Evolutionary conservation across 768 basidiomycete genomes (phyloP).

Genomic region (Tylopilus cervinicoccineus): DNA sequence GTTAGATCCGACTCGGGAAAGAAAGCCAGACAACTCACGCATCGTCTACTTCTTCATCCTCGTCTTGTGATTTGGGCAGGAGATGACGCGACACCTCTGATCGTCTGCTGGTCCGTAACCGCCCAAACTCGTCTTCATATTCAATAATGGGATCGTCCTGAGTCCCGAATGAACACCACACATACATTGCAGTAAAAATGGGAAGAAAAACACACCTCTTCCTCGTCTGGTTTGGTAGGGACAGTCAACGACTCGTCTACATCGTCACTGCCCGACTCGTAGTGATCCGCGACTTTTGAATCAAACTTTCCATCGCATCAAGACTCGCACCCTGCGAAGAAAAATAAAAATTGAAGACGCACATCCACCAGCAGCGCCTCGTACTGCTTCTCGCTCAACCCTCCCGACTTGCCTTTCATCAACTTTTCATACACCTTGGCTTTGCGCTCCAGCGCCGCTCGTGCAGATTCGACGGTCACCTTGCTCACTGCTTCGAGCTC

Average conservation of each 20-base stretch:
- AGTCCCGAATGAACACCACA: neutral
- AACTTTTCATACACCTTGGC: constrained; percentile 79
- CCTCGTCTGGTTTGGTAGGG: constrained; percentile 38
- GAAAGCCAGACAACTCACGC: constrained; percentile 39
- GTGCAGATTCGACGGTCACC: constrained; percentile 69
- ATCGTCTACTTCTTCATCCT: constrained; percentile 42
- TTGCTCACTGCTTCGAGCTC: constrained; percentile 67
- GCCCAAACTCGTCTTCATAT: constrained; percentile 85
- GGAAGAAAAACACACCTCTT: constrained; percentile 33
- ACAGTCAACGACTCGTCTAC: constrained; percentile 73
- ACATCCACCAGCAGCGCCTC: constrained; percentile 75
- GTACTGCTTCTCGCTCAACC: constrained; percentile 71
- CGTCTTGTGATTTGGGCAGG: constrained; percentile 41
- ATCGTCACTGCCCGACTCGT: constrained; percentile 70
- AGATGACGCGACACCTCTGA: constrained; percentile 78
- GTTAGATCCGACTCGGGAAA: constrained; percentile 1
- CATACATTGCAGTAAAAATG: no score
- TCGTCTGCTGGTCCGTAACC: constrained; percentile 59
- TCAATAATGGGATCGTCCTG: constrained; percentile 79
- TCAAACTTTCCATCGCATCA: constrained; percentile 52
- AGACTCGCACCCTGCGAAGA: neutral
- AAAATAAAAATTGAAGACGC: constrained; percentile 25
- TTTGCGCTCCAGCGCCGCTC: constrained; percentile 70
- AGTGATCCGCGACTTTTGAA: constrained; percentile 46
- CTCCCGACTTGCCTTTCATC: constrained; percentile 71